Evolutionary conservation across 2,329 filamentous ascomycete species (phyloP), one percentile per base, ranked within the genome.

Genomic region (Pyrenophora seminiperda): DNA sequence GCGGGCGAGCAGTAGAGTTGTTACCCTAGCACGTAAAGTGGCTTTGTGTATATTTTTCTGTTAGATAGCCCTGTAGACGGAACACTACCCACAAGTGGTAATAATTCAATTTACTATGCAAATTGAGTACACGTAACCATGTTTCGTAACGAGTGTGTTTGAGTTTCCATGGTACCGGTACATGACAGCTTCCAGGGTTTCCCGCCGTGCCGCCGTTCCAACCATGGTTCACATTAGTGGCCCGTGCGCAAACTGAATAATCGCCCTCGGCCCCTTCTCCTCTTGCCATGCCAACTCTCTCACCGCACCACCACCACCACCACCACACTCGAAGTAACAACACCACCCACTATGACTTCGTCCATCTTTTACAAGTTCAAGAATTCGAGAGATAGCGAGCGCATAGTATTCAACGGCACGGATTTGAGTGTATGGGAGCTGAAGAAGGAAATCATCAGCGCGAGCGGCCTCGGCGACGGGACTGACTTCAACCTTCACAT

Each of bases 281-380:
- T 43, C 47, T 33, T 14, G 42, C 34, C 34, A 37, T 39, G 53
- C 49, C 47, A 42, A 20, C 33, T 42, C 52, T 38, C 45, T 46
- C 53, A 50, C 50, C 37, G 36, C 34, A 42, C 30, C 44, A 43
- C 32, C 40, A 43, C 29, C 19, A 41, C 36, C 46, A 37, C 41
- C 37, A 48, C 47, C 37, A 46, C 27, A 39, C 19, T n/a, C n/a
- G n/a, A n/a, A n/a, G n/a, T n/a, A n/a, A n/a, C n/a, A n/a, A n/a
- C 40, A 44, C 53, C 47, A 42, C 33, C 36, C 61, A 53, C 56
- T 53, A 97, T 97, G 92, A 85, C 91, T 73, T 96, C 94, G 49
- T 97, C 92, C 62, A 94, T 99, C 71, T 97, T 97, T 78, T 99
- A 97, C 89, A 96, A 96, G 79, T 99, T 99, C 87, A 97, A 97